phyloP scores from a whole-genome alignment of 2,329 filamentous ascomycete species.

The Hymenoscyphus albidus region DNA sequence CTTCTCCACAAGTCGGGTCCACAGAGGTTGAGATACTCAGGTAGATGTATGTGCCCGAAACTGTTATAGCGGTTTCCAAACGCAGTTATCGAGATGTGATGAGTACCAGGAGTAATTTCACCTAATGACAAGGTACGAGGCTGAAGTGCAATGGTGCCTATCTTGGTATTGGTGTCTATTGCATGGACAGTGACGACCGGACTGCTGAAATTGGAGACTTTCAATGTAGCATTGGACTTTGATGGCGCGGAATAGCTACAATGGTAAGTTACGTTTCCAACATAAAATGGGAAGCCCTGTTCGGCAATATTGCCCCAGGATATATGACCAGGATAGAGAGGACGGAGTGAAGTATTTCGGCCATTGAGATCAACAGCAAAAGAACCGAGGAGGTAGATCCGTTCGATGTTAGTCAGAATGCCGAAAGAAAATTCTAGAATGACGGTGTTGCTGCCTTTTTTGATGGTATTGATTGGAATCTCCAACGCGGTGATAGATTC shows the following conservation, averaged over 20 bases:
- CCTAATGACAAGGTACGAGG: slow-evolving; percentile 27
- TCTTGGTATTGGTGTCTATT: slow-evolving; percentile 8
- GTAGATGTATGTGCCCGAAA: slow-evolving; percentile 32
- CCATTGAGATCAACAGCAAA: slow-evolving; percentile 27
- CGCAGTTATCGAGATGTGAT: slow-evolving; percentile 26
- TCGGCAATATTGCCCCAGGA: slow-evolving; percentile 30
- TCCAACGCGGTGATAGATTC: slow-evolving; percentile 31
- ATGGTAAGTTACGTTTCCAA: slow-evolving; percentile 30
- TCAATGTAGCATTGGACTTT: slow-evolving; percentile 13
- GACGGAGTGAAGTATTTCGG: slow-evolving; percentile 4
- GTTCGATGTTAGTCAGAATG: slow-evolving; percentile 32
- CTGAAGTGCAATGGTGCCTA: slow-evolving; percentile 29
- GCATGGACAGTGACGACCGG: slow-evolving; percentile 26
- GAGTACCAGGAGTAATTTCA: slow-evolving; percentile 14
- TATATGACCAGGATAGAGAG: slow-evolving; percentile 16
- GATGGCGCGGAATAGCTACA: slow-evolving; percentile 10
- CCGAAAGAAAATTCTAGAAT: slow-evolving; percentile 31
- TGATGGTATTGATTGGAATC: slow-evolving; percentile 25
- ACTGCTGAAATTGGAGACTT: slow-evolving; percentile 26
- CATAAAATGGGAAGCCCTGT: slow-evolving; percentile 33
- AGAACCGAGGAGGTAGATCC: slow-evolving; percentile 33
- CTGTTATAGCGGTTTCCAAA: slow-evolving; percentile 33
- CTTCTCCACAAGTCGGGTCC: slow-evolving; percentile 28
- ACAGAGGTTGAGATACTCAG: slow-evolving; percentile 24
- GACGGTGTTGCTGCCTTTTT: slow-evolving; percentile 26